A percentile compares a stretch with the other conserved stretches of the same genome.
These are phyloP conservation scores for Santalum album DNA, from an alignment of 164 flowering plant genomes.

Conservation along the genomic window DNA sequence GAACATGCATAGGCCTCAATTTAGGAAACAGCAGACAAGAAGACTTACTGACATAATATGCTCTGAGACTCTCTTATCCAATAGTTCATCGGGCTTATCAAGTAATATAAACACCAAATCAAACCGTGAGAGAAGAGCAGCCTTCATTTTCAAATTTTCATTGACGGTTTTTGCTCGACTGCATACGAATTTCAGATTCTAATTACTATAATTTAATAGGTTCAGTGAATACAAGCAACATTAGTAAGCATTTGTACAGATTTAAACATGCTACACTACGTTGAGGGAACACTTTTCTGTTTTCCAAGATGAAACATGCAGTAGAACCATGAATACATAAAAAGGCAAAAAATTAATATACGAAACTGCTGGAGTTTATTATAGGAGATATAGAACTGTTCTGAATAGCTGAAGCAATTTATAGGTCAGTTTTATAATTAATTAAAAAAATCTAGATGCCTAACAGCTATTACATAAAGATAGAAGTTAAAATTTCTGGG, in stretches of 20 bases:
- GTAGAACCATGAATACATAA: too few relatives aligned
- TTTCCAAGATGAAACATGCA: too few relatives aligned
- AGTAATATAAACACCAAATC: constrained; percentile 97
- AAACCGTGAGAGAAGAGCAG: constrained; percentile 93
- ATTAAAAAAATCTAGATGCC: too few relatives aligned
- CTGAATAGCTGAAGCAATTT: too few relatives aligned
- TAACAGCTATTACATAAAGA: neutral
- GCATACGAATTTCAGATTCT: constrained; percentile 21
- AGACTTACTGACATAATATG: constrained; percentile 94
- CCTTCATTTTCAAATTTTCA: constrained; percentile 93
- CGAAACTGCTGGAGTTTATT: too few relatives aligned
- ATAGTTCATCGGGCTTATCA: constrained; percentile 80
- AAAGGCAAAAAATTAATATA: too few relatives aligned
- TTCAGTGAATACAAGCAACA: neutral
- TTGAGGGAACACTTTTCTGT: too few relatives aligned
- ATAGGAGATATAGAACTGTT: too few relatives aligned
- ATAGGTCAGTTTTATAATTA: too few relatives aligned
- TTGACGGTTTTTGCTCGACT: constrained; percentile 99
- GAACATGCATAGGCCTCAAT: neutral
- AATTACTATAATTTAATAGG: neutral
- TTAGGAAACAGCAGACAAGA: constrained; percentile 5
- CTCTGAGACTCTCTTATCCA: constrained; percentile 86
- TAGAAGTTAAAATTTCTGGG: neutral
- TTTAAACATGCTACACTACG: neutral
- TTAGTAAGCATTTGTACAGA: neutral